Conservation (phyloP, 352 stramenopile genomes). For the Thalassiosira hispida region DNA sequence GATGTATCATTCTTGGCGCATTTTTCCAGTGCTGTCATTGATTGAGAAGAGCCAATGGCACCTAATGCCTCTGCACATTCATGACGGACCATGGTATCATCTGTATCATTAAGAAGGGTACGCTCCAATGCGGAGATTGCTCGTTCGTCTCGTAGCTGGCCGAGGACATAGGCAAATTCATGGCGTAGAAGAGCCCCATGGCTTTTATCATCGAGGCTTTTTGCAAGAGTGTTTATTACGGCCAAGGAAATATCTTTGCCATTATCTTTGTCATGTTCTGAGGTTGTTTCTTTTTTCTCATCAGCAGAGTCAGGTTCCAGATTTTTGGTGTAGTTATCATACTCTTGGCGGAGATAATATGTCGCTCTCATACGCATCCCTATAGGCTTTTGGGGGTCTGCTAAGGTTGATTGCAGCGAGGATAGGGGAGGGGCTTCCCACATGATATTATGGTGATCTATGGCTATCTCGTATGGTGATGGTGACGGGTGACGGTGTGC, state of each 20-base stretch:
- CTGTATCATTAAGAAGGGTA: conserved; percentile 59
- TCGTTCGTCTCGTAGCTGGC: conserved; percentile 73
- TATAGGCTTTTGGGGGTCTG: conserved; percentile 70
- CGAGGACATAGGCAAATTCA: conserved; percentile 86
- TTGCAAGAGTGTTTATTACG: conserved; percentile 63
- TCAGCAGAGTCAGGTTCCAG: conserved; percentile 5
- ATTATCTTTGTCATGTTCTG: conserved; percentile 19
- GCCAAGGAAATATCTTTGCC: conserved; percentile 31
- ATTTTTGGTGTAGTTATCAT: conserved; percentile 58
- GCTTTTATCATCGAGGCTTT: conserved; percentile 45
- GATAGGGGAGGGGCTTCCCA: conserved; percentile 64
- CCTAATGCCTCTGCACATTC: conserved; percentile 95
- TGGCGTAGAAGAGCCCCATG: conserved; percentile 82
- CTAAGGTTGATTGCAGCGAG: conserved; percentile 58
- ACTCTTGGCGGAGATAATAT: conserved; percentile 79
- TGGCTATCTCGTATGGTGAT: not conserved
- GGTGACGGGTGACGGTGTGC: not conserved
- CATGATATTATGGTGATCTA: conserved; percentile 18
- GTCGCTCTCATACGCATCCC: conserved; percentile 83
- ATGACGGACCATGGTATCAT: conserved; percentile 85
- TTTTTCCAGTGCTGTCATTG: conserved; percentile 89
- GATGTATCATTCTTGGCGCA: conserved; percentile 82
- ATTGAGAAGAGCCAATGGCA: conserved; percentile 90
- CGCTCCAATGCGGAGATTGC: conserved; percentile 65
- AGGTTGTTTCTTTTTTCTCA: conserved; percentile 17